Evolutionary conservation across 257 asterid genomes (phyloP), one percentile per base, ranked within the genome.

Genomic region (Cinchona pubescens): DNA sequence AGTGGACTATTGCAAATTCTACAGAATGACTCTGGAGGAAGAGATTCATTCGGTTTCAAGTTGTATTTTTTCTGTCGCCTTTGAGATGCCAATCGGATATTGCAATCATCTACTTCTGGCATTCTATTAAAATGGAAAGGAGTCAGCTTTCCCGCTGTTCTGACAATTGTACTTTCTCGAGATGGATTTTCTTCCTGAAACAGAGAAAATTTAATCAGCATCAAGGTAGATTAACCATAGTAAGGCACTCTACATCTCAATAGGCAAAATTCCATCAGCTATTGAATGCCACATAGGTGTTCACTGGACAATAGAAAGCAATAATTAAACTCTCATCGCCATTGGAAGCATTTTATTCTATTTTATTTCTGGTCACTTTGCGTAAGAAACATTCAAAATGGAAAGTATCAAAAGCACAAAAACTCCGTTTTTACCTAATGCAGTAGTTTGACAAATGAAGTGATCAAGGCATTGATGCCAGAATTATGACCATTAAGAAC

Each of bases 141-240:
- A 6, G 91, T 90, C 58, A 93, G 96, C 90, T 93, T 93, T 85
- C 96, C 98, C 7, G 91, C 98, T 34, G 98, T 93, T 79, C 98
- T 86, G 74, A 91, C 87, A 71, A 94, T 94, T 66, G 97, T 94
- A 88, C 97, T 89, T 81, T 90, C 97, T 48, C 99, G 91, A 15
- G 99, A 90, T 48, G 91, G 96, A 83, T 94, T 94, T 74, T 94
- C 99, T 75, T 88, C 92, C 99, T 94, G 90, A 75, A 67, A 65
- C 62, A 79, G 18, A 55, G 53, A 37, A 70, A 60, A 8, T 27
- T 16, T 5, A 42, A 29, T 66, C 45, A 74, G 62, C 16, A 13
- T 21, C 42, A 51, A 59, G 46, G 72, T 60, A 61, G 55, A 61
- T 14, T n/a, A 25, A 16, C 63, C 43, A 69, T 8, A 34, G 61